These are phyloP conservation scores for Samsoniella hepiali DNA, from an alignment of 2,329 filamentous ascomycete species.

Conservation along the genomic window DNA sequence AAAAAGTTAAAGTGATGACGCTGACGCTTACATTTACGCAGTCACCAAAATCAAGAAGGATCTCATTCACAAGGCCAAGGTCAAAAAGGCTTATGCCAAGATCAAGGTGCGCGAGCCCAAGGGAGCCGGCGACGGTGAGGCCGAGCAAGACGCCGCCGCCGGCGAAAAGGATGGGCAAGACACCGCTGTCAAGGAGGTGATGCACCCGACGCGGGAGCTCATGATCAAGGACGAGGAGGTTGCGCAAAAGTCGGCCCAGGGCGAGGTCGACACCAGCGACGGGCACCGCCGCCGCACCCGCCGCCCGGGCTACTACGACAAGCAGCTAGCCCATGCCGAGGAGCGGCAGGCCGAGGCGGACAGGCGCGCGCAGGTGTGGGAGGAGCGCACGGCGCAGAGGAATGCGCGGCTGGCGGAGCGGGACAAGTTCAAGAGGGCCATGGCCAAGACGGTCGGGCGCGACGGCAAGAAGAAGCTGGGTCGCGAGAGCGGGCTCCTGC, in stretches of 20 bases:
- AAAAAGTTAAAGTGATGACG: conserved; percentile 6
- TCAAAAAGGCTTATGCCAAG: conserved; percentile 90
- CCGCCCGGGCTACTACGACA: conserved; percentile 60
- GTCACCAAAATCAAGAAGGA: conserved; percentile 86
- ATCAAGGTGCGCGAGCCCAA: conserved; percentile 57
- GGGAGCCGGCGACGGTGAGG: conserved; percentile 22
- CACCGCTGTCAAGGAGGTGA: conserved; percentile 20
- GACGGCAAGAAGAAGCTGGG: conserved; percentile 78
- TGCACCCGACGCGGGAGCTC: conserved; percentile 38
- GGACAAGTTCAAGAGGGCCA: conserved; percentile 60
- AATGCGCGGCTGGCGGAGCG: conserved; percentile 64
- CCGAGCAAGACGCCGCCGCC: conserved; percentile 20
- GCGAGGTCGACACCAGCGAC: conserved; percentile 25
- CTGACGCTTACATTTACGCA: conserved; percentile 33
- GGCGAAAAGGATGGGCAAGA: conserved; percentile 23
- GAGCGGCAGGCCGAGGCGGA: conserved; percentile 40
- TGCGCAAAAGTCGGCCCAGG: conserved; percentile 30
- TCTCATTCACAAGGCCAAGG: conserved; percentile 86
- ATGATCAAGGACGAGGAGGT: conserved; percentile 39
- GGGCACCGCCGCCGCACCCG: conserved; percentile 35
- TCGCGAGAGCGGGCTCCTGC: conserved; percentile 71
- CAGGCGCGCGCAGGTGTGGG: conserved; percentile 39
- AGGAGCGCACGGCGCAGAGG: conserved; percentile 57
- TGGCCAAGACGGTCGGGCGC: conserved; percentile 71
- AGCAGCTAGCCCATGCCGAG: conserved; percentile 52